Percentiles rank a stretch among this genome's conserved stretches.
phyloP scores from a whole-genome alignment of 2,329 filamentous ascomycete species.

The Pestalotiopsis sp. region DNA sequence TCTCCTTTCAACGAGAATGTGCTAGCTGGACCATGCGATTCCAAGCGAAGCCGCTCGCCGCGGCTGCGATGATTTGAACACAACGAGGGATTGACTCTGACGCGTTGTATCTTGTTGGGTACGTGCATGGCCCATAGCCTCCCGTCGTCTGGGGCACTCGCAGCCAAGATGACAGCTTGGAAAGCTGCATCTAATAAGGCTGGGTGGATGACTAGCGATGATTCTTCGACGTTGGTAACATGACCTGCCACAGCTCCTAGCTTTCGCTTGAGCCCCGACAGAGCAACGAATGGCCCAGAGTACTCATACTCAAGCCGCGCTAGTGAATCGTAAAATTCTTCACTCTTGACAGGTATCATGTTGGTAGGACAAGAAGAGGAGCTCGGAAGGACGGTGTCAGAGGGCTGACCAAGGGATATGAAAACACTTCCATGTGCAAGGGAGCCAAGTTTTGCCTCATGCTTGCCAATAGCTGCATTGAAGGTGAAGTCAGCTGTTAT shows the following conservation, averaged over 20 bases:
- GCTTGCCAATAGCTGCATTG: neutral
- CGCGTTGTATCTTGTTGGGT: slow-evolving; percentile 22
- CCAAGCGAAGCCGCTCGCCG: no score
- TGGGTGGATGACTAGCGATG: slow-evolving; percentile 12
- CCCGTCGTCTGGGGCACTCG: slow-evolving; percentile 35
- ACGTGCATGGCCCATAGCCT: slow-evolving; percentile 35
- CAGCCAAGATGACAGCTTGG: slow-evolving; percentile 37
- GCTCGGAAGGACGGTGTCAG: neutral
- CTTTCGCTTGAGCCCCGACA: neutral
- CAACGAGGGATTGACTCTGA: neutral
- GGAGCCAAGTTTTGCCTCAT: neutral
- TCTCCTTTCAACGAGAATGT: neutral
- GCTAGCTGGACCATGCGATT: neutral
- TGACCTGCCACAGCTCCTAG: neutral
- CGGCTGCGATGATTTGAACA: neutral
- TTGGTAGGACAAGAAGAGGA: neutral
- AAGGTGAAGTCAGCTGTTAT: neutral
- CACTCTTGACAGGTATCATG: neutral
- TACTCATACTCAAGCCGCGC: neutral
- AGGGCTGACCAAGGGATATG: neutral
- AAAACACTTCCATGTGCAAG: neutral
- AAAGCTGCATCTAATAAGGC: slow-evolving; percentile 37
- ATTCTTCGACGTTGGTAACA: neutral
- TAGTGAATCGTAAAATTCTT: neutral
- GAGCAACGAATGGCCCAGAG: neutral